phyloP scores from a whole-genome alignment of 179 eudicot genomes.

The Drosera spatulata region DNA sequence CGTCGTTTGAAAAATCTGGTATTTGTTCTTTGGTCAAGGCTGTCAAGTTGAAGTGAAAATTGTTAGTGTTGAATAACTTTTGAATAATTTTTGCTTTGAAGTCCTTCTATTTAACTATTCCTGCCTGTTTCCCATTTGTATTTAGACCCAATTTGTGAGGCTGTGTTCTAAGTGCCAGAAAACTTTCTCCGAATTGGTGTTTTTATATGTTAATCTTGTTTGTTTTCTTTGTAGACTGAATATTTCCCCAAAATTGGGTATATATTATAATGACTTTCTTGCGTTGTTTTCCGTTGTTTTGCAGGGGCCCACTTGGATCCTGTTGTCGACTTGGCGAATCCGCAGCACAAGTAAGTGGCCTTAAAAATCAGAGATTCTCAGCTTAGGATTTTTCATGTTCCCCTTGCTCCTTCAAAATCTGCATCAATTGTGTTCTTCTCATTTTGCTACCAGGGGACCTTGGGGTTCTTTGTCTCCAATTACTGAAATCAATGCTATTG shows the following conservation, averaged over 20 bases:
- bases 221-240: not conserved
- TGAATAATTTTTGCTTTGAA: no score
- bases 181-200: no score
- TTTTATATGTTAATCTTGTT: not conserved
- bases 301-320: conserved; percentile 61
- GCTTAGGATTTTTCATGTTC: not conserved
- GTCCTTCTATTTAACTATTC: no score
- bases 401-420: conserved; percentile 2
- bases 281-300: conserved; percentile 12
- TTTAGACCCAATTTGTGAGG: no score
- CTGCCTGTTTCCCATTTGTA: no score
- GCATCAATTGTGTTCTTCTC: conserved; percentile 4
- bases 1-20: not conserved
- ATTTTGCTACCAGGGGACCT: conserved; percentile 58
- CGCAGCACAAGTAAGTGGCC: conserved; percentile 70
- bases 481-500: conserved; percentile 91
- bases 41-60: no score
- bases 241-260: not conserved
- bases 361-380: not conserved
- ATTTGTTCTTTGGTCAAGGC: not conserved
- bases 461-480: conserved; percentile 93
- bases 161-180: no score
- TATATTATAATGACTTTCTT: not conserved
- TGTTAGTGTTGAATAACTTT: no score
- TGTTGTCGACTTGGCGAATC: conserved; percentile 64